A percentile compares a stretch with the other conserved stretches of the same genome.
phyloP scores from a whole-genome alignment of 441 rosid genomes.

The Gossypium laxum region DNA sequence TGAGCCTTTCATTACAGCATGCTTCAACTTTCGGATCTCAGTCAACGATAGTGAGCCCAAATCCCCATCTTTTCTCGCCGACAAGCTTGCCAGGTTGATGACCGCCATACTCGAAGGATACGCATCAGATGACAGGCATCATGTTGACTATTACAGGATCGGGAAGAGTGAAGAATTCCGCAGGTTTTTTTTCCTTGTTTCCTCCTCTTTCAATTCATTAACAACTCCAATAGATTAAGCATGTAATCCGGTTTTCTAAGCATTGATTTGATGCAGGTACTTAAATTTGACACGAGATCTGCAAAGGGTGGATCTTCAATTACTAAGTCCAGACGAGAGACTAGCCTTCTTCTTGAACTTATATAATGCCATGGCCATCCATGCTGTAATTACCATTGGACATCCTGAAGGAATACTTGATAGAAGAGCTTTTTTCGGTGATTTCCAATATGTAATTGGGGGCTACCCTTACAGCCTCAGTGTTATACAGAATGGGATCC shows the following conservation, averaged over 20 bases:
- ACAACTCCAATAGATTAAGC: neutral
- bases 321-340: slow-evolving; percentile 47
- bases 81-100: slow-evolving; percentile 57
- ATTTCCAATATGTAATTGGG: slow-evolving; percentile 68
- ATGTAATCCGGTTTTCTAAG: neutral
- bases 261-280: slow-evolving; percentile 34
- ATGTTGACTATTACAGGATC: slow-evolving; percentile 49
- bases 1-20: slow-evolving; percentile 50
- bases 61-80: slow-evolving; percentile 39
- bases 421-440: slow-evolving; percentile 49
- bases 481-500: slow-evolving; percentile 54
- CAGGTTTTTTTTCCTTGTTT: slow-evolving; percentile 34
- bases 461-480: slow-evolving; percentile 59
- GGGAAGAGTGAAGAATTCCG: slow-evolving; percentile 77
- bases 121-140: slow-evolving; percentile 55
- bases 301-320: slow-evolving; percentile 53
- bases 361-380: slow-evolving; percentile 85
- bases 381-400: slow-evolving; percentile 62
- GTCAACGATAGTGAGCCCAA: slow-evolving; percentile 58
- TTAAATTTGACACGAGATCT: slow-evolving; percentile 58
- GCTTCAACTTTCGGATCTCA: slow-evolving; percentile 56
- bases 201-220: neutral
- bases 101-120: slow-evolving; percentile 73
- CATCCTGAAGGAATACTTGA: slow-evolving; percentile 54
- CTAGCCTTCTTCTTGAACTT: slow-evolving; percentile 73